Evolutionary conservation across 805 yeast genomes (phyloP), one percentile per base, ranked within the genome.

Genomic region (Jamesozyma hellenica): DNA sequence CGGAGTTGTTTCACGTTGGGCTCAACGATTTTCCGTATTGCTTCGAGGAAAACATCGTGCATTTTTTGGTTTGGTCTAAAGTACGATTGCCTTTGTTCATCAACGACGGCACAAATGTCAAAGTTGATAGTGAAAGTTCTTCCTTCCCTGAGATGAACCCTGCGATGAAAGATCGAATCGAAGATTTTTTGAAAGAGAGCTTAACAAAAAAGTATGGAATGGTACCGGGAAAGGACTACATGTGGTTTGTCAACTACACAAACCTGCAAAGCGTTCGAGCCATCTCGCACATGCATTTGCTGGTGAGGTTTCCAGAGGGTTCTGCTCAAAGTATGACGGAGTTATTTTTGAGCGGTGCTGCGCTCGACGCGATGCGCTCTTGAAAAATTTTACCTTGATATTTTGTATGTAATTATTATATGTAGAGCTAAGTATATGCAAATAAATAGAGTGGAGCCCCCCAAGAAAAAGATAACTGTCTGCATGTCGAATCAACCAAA

Each of bases 221-320:
- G 11, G 19, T 21, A 4, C 18, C 21, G 14, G 50, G 64, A 21
- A 62, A 67, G 4, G 60, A 72, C 30, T 49, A 72, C 33, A 53
- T 67, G 2, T 82, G 90, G 90, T 82, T 82, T 57, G 70, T 81
- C 47, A 82, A 82, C 53, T 81, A 82, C 74, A 71, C 79, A 7
- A 66, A 71, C 6, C 56, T 82, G 31, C 92, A 82, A 54, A 79
- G 86, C 53, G 79, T 82, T 5, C 70, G 65, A 46, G 67, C 73
- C 25, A 63, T 82, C 28, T 79, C 86, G 18, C 92, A 82, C 53
- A 61, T 81, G n/a, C 92, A 82, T 57, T 72, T 81, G 2, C 51
- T 82, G 23, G 46, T 82, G 11, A 69, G 63, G 32, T 34, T 39
- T 17, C 23, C 16, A 19, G 18, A 29, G 14, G 18, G 4, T 29